These are phyloP conservation scores for Metschnikowia anglica DNA, from an alignment of 805 yeast genomes.

Conservation along the genomic window DNA sequence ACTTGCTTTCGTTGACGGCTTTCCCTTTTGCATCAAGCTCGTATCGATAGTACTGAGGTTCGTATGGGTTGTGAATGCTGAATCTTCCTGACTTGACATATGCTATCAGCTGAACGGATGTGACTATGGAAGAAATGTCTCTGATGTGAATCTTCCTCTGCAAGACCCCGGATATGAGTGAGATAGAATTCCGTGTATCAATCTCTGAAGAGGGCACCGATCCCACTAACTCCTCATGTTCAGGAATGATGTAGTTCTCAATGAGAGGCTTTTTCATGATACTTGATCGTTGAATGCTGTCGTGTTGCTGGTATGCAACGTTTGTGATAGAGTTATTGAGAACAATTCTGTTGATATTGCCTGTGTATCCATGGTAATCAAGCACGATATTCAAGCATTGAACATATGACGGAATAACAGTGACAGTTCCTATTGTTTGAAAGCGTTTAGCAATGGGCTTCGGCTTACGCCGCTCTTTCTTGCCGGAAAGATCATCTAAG, in stretches of 20 bases:
- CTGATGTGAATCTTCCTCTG: constrained; percentile 23
- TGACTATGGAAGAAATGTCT: constrained; percentile 19
- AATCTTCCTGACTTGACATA: constrained; percentile 26
- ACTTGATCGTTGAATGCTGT: constrained; percentile 5
- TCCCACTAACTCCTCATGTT: constrained; percentile 12
- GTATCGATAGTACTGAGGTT: constrained; percentile 32
- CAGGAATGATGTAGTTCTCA: constrained; percentile 5
- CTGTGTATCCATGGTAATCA: constrained; percentile 24
- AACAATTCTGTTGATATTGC: constrained; percentile 14
- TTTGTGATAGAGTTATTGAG: constrained; percentile 19
- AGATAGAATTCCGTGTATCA: neutral
- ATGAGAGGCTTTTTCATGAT: constrained; percentile 6
- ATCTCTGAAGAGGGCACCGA: constrained; percentile 1
- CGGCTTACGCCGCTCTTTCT: constrained; percentile 12
- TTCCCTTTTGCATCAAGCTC: constrained; percentile 26
- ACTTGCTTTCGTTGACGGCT: constrained; percentile 26
- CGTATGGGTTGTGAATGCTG: constrained; percentile 27
- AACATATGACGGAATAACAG: constrained; percentile 16
- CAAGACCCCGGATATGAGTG: constrained; percentile 17
- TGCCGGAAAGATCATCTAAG: neutral
- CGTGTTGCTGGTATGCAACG: constrained; percentile 13
- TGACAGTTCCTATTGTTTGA: constrained; percentile 10
- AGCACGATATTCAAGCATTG: constrained; percentile 24
- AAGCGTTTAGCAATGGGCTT: constrained; percentile 17
- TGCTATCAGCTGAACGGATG: constrained; percentile 23